phyloP scores from a whole-genome alignment of 106 monocot genomes.

The Ottelia alismoides region DNA sequence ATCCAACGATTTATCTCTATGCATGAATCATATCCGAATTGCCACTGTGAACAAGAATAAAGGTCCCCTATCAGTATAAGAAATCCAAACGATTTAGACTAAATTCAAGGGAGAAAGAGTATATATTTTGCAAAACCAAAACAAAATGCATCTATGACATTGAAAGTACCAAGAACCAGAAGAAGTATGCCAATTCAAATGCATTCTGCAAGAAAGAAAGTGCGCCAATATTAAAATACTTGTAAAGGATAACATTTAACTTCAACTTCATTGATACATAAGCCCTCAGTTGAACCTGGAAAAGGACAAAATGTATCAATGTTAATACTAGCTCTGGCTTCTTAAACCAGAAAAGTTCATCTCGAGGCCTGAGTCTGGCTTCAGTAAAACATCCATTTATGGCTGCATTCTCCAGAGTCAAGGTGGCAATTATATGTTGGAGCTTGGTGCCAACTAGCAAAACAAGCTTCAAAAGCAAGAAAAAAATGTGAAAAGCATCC shows the following conservation, averaged over 20 bases:
- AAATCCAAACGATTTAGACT: not conserved
- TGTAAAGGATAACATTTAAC: not conserved
- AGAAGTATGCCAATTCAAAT: slow-evolving; percentile 94
- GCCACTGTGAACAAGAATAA: slow-evolving; percentile 47
- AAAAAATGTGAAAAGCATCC: slow-evolving; percentile 1
- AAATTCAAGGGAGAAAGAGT: not conserved
- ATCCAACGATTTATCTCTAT: slow-evolving; percentile 63
- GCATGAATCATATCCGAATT: slow-evolving; percentile 93
- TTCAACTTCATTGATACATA: not conserved
- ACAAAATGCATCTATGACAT: not conserved
- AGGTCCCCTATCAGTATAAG: not conserved
- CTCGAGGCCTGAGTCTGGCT: slow-evolving; percentile 78
- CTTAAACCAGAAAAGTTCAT: slow-evolving; percentile 97
- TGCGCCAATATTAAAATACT: not conserved
- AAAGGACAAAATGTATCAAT: slow-evolving; percentile 95
- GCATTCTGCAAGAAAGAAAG: slow-evolving; percentile 62
- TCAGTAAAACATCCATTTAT: slow-evolving; percentile 28
- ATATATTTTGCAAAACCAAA: not conserved
- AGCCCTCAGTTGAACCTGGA: slow-evolving; percentile 43
- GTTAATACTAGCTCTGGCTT: slow-evolving; percentile 77
- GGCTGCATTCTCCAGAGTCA: slow-evolving; percentile 66
- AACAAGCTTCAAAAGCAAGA: slow-evolving; percentile 45
- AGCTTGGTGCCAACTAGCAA: slow-evolving; percentile 88
- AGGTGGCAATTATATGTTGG: slow-evolving; percentile 83
- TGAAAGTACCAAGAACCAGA: slow-evolving; percentile 99